These are phyloP conservation scores for Ceratocystis harringtonii DNA, from an alignment of 2,329 filamentous ascomycete genomes.

Conservation along the genomic window DNA sequence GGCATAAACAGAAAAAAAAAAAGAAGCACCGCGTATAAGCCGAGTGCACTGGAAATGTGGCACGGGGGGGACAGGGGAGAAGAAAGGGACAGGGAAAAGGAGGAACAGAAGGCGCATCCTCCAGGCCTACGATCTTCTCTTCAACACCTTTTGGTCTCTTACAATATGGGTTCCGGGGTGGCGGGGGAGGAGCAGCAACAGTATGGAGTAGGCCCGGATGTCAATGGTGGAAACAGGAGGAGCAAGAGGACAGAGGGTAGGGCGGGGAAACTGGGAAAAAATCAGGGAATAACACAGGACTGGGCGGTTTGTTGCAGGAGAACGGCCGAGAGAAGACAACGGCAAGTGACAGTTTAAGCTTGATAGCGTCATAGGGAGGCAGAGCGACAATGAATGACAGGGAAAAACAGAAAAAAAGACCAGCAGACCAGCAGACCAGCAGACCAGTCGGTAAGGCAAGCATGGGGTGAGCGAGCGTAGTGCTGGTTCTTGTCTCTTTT, in stretches of 20 bases:
- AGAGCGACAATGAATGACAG: not conserved
- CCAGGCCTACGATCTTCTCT: not conserved
- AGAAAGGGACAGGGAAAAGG: not conserved
- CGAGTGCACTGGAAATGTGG: constrained; percentile 3
- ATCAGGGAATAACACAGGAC: not conserved
- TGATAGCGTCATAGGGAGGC: not conserved
- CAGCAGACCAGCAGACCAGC: not conserved
- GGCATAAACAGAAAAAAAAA: not conserved
- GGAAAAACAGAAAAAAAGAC: not conserved
- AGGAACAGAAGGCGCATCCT: not conserved
- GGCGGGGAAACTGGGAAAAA: not conserved
- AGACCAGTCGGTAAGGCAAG: not conserved
- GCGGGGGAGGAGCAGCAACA: constrained; percentile 1
- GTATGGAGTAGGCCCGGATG: constrained; percentile 5
- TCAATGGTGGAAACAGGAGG: not conserved
- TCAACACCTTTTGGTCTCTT: not conserved
- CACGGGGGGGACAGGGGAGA: not conserved
- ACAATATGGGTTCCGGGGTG: not conserved
- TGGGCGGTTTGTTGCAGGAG: not conserved
- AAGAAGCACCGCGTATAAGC: constrained; percentile 6
- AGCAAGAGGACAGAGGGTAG: not conserved
- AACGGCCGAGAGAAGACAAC: not conserved
- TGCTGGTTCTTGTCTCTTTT: not conserved
- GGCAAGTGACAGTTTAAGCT: not conserved
- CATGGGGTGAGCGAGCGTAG: not conserved